Evolutionary conservation across 2,329 filamentous ascomycete species (phyloP).

Genomic region (Fonsecaea multimorphosa): DNA sequence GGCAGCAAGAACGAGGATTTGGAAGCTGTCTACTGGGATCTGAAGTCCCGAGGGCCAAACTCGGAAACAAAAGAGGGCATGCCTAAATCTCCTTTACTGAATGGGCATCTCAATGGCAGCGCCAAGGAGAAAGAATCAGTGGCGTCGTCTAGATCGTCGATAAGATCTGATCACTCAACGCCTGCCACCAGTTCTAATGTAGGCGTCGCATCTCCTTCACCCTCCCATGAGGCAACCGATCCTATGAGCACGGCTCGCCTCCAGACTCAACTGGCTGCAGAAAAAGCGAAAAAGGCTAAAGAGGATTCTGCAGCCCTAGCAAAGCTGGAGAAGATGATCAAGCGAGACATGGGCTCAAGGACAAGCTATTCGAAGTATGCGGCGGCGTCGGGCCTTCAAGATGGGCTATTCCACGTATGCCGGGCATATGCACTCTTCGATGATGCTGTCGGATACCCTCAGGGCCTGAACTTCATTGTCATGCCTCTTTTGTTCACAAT

Average conservation of each 20-base stretch:
- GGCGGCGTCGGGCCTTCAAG: conserved; percentile 86
- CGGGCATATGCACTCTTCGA: conserved; percentile 98
- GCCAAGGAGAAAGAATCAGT: conserved; percentile 71
- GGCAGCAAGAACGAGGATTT: conserved; percentile 93
- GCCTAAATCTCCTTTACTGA: conserved; percentile 43
- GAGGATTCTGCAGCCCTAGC: conserved; percentile 74
- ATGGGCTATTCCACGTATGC: conserved; percentile 91
- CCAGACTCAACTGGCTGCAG: conserved; percentile 67
- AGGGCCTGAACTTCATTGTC: conserved; percentile 98
- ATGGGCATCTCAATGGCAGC: conserved; percentile 54
- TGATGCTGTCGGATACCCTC: conserved; percentile 91
- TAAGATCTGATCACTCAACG: conserved; percentile 77
- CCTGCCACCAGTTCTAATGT: conserved; percentile 63
- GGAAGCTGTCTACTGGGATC: conserved; percentile 82
- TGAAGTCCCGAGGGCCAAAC: conserved; percentile 79
- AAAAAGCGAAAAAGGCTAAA: conserved; percentile 78
- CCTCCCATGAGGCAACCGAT: conserved; percentile 66
- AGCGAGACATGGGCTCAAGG: conserved; percentile 84
- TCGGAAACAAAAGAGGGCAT: conserved; percentile 67
- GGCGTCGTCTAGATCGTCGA: conserved; percentile 80
- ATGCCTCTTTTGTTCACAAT: conserved; percentile 99
- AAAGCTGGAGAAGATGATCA: conserved; percentile 90
- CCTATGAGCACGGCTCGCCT: conserved; percentile 62
- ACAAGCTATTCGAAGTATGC: conserved; percentile 98
- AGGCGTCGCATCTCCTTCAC: conserved; percentile 61